Percentiles rank a stretch among this genome's conserved stretches.
Conservation (phyloP, 805 yeast genomes). For the Saturnispora ahearnii region DNA sequence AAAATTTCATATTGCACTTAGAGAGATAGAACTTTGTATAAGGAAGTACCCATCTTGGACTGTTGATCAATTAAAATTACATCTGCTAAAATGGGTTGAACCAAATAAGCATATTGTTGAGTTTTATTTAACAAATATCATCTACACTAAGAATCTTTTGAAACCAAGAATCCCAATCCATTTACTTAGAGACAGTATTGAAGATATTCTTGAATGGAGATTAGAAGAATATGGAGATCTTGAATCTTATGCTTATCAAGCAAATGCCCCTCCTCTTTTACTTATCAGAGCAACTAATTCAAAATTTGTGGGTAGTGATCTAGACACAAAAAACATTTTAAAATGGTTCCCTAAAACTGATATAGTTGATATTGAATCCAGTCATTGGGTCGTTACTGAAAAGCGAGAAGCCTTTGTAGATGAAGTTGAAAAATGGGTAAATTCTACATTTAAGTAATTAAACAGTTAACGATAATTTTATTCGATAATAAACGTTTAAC, state of each 20-base stretch:
- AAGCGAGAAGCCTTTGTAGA: constrained; percentile 65
- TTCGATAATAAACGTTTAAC: too few species aligned
- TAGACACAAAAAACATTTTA: constrained; percentile 13
- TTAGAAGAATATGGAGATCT: constrained; percentile 20
- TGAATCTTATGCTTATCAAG: constrained; percentile 23
- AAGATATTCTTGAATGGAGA: constrained; percentile 51
- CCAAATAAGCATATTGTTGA: constrained; percentile 50
- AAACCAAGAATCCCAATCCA: constrained; percentile 53
- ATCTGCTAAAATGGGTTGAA: constrained; percentile 52
- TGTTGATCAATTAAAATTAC: constrained; percentile 43
- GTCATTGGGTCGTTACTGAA: constrained; percentile 91
- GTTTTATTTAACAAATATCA: constrained; percentile 63
- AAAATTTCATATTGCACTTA: constrained; percentile 21
- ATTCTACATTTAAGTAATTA: not conserved
- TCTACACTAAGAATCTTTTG: constrained; percentile 19
- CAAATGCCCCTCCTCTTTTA: constrained; percentile 62
- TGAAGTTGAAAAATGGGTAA: constrained; percentile 42
- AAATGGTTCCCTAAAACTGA: constrained; percentile 56
- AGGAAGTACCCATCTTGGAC: constrained; percentile 29
- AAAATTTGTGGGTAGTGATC: constrained; percentile 21
- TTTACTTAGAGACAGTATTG: constrained; percentile 52
- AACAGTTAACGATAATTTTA: too few species aligned
- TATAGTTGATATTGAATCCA: constrained; percentile 61
- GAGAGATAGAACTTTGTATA: constrained; percentile 11
- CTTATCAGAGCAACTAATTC: constrained; percentile 73